Percentiles rank a stretch among this genome's conserved stretches.
These are phyloP conservation scores for Penicillium goetzii DNA, from an alignment of 495 filamentous ascomycete species.

Conservation along the genomic window DNA sequence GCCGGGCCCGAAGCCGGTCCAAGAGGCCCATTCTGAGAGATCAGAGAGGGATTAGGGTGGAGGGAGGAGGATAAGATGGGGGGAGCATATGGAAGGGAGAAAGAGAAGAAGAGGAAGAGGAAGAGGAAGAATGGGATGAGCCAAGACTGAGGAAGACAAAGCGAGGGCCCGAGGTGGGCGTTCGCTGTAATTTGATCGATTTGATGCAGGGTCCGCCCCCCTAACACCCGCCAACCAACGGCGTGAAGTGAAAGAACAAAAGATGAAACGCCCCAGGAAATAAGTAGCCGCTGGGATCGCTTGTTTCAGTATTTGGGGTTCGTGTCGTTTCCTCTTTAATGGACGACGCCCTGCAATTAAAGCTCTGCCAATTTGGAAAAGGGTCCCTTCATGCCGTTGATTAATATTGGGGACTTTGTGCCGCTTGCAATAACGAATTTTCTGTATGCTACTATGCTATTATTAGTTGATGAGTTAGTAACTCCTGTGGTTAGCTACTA, in stretches of 20 bases:
- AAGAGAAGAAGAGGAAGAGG: constrained; percentile 2
- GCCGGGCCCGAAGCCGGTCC: constrained; percentile 40
- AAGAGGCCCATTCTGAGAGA: constrained; percentile 42
- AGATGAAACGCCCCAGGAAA: constrained; percentile 31
- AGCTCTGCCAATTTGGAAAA: not conserved
- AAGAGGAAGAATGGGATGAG: constrained; percentile 2
- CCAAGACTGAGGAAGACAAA: constrained; percentile 6
- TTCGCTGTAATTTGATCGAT: not conserved
- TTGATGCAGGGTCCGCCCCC: constrained; percentile 23
- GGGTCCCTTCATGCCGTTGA: not conserved
- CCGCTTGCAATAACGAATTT: not conserved
- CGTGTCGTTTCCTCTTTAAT: not conserved
- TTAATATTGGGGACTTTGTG: not conserved
- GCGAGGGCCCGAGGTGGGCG: not conserved
- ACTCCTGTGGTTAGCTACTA: no score
- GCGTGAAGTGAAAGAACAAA: constrained; percentile 1
- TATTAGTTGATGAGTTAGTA: no score
- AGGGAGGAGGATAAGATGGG: not conserved
- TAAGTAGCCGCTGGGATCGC: constrained; percentile 5
- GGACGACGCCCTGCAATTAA: not conserved
- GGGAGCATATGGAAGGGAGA: not conserved
- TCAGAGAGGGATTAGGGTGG: constrained; percentile 8
- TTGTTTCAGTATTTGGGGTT: not conserved
- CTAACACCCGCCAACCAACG: constrained; percentile 2
- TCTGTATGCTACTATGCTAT: no score